These are phyloP conservation scores for Leptomonas pyrrhocoris DNA, from an alignment of 208 protist species.

Conservation along the genomic window DNA sequence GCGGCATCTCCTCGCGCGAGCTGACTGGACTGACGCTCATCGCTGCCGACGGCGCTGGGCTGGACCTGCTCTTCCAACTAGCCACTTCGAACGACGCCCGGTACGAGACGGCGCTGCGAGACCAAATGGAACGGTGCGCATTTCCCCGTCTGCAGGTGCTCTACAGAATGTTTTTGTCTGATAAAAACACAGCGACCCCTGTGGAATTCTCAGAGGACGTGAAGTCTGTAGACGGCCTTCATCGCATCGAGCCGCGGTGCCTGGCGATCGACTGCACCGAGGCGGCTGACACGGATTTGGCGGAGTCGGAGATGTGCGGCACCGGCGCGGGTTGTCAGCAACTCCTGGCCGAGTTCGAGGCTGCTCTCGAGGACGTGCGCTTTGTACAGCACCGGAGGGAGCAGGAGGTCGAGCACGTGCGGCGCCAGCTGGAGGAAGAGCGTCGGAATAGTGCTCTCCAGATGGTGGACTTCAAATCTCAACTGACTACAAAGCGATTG, in stretches of 20 bases:
- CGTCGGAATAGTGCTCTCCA: slow-evolving; percentile 5
- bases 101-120: slow-evolving; percentile 14
- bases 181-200: not conserved
- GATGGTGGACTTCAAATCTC: slow-evolving; percentile 12
- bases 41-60: slow-evolving; percentile 14
- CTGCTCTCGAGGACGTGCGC: slow-evolving; percentile 18
- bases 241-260: slow-evolving; percentile 2
- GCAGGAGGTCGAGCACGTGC: slow-evolving; percentile 16
- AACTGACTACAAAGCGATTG: slow-evolving; percentile 24
- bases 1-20: slow-evolving; percentile 8
- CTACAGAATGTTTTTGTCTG: slow-evolving; percentile 13
- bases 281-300: not conserved
- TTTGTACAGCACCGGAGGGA: slow-evolving; percentile 20
- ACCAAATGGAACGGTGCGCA: slow-evolving; percentile 3
- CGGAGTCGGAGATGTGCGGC: not conserved
- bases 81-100: slow-evolving; percentile 5
- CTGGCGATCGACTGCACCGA: slow-evolving; percentile 6
- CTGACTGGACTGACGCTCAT: slow-evolving; percentile 25
- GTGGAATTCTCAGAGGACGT: not conserved
- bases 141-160: slow-evolving; percentile 17
- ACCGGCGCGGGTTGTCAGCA: slow-evolving; percentile 8
- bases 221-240: not conserved
- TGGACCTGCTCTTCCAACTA: slow-evolving; percentile 25
- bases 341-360: slow-evolving; percentile 19
- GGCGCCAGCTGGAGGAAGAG: slow-evolving; percentile 19